Conservation (phyloP, 805 yeast species). For the Yarrowia sp. region DNA sequence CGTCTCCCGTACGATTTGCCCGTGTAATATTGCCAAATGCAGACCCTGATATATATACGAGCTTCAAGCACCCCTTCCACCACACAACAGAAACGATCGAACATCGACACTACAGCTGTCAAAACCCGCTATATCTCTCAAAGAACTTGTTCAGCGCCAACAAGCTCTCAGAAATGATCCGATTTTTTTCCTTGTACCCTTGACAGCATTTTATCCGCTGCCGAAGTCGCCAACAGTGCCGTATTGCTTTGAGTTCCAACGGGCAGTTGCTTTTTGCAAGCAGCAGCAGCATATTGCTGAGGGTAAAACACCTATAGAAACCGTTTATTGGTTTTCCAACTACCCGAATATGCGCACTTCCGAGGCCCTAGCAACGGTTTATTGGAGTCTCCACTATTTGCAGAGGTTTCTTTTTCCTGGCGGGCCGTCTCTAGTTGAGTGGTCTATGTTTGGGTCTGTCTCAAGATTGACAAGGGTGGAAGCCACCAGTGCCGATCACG, state of each 20-base stretch:
- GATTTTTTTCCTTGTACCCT: background rate
- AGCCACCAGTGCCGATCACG: slow-evolving; percentile 2
- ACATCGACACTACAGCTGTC: no score
- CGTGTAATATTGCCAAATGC: no score
- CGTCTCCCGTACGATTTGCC: no score
- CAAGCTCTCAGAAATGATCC: background rate
- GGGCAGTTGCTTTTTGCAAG: slow-evolving; percentile 10
- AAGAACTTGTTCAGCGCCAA: background rate
- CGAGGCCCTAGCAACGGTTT: background rate
- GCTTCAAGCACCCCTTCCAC: no score
- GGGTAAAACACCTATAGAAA: background rate
- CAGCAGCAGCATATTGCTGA: slow-evolving; percentile 11
- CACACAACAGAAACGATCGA: no score
- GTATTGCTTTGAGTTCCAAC: slow-evolving; percentile 21
- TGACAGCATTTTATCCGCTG: background rate
- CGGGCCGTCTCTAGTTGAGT: no score
- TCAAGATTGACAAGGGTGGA: slow-evolving; percentile 2
- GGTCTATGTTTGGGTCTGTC: background rate
- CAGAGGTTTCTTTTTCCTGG: background rate
- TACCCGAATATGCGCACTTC: background rate
- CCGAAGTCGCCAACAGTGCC: background rate
- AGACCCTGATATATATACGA: no score
- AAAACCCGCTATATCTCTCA: no score
- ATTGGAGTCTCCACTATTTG: background rate
- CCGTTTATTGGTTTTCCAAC: background rate